These are phyloP conservation scores for Heliocybe sulcata DNA, from an alignment of 1,284 basidiomycete genomes.

Conservation along the genomic window DNA sequence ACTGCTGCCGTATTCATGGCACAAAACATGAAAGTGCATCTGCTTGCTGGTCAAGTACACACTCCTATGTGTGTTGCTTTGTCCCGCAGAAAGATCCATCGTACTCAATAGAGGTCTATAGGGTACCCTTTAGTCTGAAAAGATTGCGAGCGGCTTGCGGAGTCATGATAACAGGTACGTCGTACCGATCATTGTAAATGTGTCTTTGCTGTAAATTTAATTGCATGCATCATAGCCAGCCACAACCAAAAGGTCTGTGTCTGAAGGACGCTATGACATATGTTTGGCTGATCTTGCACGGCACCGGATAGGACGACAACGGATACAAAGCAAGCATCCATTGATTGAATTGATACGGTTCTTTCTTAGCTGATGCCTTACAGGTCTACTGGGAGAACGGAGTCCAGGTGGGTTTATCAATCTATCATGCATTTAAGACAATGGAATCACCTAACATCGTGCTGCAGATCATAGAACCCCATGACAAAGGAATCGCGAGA, in stretches of 20 bases:
- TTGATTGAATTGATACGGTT: not conserved
- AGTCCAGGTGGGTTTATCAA: conserved; percentile 49
- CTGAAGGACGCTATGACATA: not conserved
- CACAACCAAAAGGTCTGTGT: conserved; percentile 73
- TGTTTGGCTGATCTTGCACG: not conserved
- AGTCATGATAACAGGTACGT: conserved; percentile 79
- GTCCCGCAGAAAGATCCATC: not conserved
- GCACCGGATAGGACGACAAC: conserved; percentile 59
- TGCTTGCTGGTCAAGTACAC: conserved; percentile 66
- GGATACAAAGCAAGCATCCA: conserved; percentile 63
- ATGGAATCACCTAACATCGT: not conserved
- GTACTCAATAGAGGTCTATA: conserved; percentile 17
- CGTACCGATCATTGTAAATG: conserved; percentile 1
- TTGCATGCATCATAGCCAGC: conserved; percentile 41
- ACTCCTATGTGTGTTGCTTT: conserved; percentile 62
- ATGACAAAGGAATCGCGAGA: conserved; percentile 67
- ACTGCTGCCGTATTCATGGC: conserved; percentile 65
- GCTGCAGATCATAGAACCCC: conserved; percentile 70
- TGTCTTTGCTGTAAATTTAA: conserved; percentile 1
- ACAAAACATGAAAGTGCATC: conserved; percentile 59
- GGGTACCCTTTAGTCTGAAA: conserved; percentile 74
- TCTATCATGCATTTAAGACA: not conserved
- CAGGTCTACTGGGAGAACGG: conserved; percentile 85
- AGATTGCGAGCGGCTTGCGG: conserved; percentile 65
- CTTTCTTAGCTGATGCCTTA: not conserved